Percentiles rank a stretch among this genome's conserved stretches.
phyloP scores from a whole-genome alignment of 2,329 filamentous ascomycete species.

The Lasiodiplodia gonubiensis region DNA sequence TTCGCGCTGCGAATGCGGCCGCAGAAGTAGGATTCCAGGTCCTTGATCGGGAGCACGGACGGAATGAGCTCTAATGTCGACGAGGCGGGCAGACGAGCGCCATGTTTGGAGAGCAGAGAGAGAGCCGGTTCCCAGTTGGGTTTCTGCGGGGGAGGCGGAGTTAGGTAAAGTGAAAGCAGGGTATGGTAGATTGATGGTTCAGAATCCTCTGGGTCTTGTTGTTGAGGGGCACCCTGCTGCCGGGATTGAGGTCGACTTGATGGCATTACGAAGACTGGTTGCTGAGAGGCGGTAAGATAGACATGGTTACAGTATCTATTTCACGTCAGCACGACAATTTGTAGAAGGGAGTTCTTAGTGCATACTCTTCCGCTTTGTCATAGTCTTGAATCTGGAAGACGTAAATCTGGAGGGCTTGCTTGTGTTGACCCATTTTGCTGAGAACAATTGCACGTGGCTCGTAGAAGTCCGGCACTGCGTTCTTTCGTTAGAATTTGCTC shows the following conservation, averaged over 20 bases:
- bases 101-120: conserved; percentile 87
- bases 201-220: conserved; percentile 59
- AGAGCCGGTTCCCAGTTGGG: conserved; percentile 80
- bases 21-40: conserved; percentile 89
- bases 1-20: conserved; percentile 88
- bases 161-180: conserved; percentile 86
- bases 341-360: conserved; percentile 42
- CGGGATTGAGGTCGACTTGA: conserved; percentile 31
- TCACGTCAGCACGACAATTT: conserved; percentile 41
- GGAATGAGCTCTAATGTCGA: conserved; percentile 89
- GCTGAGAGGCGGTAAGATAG: conserved; percentile 59
- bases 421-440: conserved; percentile 93
- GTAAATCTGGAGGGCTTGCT: conserved; percentile 95
- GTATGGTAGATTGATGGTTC: conserved; percentile 87
- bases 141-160: conserved; percentile 74
- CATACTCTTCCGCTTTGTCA: conserved; percentile 85
- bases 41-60: conserved; percentile 73
- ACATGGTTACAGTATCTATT: conserved; percentile 78
- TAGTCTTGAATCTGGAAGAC: conserved; percentile 92
- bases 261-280: conserved; percentile 32
- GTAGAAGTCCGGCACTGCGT: conserved; percentile 78
- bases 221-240: conserved; percentile 37
- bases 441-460: conserved; percentile 89
- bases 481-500: conserved; percentile 21
- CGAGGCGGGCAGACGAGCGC: conserved; percentile 84